phyloP scores from a whole-genome alignment of 2,329 filamentous ascomycete genomes.

The Pleurostoma richardsiae region DNA sequence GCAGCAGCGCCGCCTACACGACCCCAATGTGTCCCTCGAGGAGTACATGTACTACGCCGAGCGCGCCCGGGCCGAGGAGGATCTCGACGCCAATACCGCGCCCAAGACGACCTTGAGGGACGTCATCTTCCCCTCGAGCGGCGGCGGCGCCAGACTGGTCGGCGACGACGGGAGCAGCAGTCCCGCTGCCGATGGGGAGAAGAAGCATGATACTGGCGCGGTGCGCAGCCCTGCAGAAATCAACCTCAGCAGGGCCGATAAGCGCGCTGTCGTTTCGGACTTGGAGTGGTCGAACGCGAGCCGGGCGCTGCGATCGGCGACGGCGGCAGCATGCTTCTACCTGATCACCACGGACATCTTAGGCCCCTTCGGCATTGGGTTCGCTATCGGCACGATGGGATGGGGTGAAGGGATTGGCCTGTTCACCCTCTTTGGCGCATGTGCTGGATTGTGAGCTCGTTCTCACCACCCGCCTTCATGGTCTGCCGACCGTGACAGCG shows the following conservation, averaged over 20 bases:
- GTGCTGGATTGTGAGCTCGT: constrained; percentile 26
- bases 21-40: constrained; percentile 6
- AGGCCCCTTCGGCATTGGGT: constrained; percentile 31
- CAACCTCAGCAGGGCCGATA: constrained; percentile 5
- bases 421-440: constrained; percentile 32
- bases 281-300: constrained; percentile 9
- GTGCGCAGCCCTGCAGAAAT: constrained; percentile 4
- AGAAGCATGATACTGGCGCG: not conserved
- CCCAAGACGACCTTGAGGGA: constrained; percentile 2
- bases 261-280: constrained; percentile 5
- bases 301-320: constrained; percentile 35
- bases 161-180: no score
- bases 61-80: constrained; percentile 5
- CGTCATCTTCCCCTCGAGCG: constrained; percentile 4
- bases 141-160: not conserved
- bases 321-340: constrained; percentile 37
- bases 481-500: no score
- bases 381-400: constrained; percentile 12
- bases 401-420: constrained; percentile 33
- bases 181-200: no score
- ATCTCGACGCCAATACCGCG: not conserved
- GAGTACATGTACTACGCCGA: constrained; percentile 10
- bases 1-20: constrained; percentile 6
- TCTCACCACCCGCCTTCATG: no score
- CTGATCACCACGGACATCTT: constrained; percentile 40